Base-by-base conservation (phyloP, 768 basidiomycete species). In the Leucosporidium yakuticum region DNA sequence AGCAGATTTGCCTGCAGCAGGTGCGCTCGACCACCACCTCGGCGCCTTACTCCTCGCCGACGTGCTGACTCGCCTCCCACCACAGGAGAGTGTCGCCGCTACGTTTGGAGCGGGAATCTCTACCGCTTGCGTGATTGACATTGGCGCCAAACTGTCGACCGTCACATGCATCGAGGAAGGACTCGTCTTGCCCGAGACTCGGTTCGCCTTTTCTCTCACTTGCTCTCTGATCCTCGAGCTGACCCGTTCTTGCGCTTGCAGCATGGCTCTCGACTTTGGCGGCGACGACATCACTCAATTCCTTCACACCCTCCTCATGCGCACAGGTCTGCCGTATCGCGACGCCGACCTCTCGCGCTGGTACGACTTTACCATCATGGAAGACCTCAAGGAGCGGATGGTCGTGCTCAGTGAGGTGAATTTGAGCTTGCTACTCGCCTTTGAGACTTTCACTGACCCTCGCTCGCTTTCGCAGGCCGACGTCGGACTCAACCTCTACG, bases 121-220 rank as follows among this genome's bases (percentile, higher is more conserved):
- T 0, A 89, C 87, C 74, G 96, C 94, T 17, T 98, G 96, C 75
- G 90, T 99, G 7, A 89, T 99, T 47, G 91, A 99, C 77, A 87
- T 98, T 60, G 96, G 96, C 4, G 89, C 95, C 19, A 83, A 82
- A 21, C 85, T 83, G 64, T 92, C 90, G 2, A 91, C 85, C 67
- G 85, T 99, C 51, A 86, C 93, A 0, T 97, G 94, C 76, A 88
- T 98, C 3, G 96, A 98, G 65, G 96, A 99, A 74, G 96, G 96
- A 3, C 77, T 93, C 60, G 84, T 99, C 27, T 80, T 93, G 34
- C 77, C 87, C 7, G 96, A 99, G 74, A 91, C 92, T 3, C 84
- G 94, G 93, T 90, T 74, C 54, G 80, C 25, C 25, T 27, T 56
- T 36, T n/a, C 57, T 31, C 7, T 32, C 4, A 44, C 21, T 36